Evolutionary conservation across 495 filamentous ascomycete species (phyloP).

Genomic region (Clavariopsis aquatica): DNA sequence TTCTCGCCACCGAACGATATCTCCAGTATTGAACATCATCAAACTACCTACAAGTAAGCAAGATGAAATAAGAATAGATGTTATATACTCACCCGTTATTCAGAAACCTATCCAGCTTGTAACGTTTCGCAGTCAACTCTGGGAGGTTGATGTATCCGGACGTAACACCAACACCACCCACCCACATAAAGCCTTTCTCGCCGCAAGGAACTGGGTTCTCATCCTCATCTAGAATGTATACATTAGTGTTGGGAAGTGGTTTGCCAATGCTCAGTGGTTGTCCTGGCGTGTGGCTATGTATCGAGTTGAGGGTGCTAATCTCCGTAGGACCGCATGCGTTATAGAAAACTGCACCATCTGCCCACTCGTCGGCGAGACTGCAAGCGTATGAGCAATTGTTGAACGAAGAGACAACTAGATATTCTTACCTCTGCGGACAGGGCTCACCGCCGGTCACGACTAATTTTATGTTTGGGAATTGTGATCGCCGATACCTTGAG

Average conservation of each 20-base stretch:
- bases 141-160: slow-evolving; percentile 29
- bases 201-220: slow-evolving; percentile 21
- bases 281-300: slow-evolving; percentile 22
- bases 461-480: slow-evolving; percentile 25
- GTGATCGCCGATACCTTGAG: slow-evolving; percentile 12
- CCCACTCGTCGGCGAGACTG: slow-evolving; percentile 28
- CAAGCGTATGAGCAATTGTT: too few species aligned
- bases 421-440: slow-evolving; percentile 18
- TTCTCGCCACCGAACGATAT: slow-evolving; percentile 20
- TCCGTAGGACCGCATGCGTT: slow-evolving; percentile 30
- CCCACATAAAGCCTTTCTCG: slow-evolving; percentile 26
- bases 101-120: slow-evolving; percentile 20
- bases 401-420: too few species aligned
- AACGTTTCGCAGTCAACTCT: slow-evolving; percentile 17
- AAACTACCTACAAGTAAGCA: slow-evolving; percentile 2
- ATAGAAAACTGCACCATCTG: slow-evolving; percentile 20
- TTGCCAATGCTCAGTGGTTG: slow-evolving; percentile 17
- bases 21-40: slow-evolving; percentile 32
- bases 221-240: slow-evolving; percentile 24
- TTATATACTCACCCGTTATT: slow-evolving; percentile 17
- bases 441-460: slow-evolving; percentile 27
- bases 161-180: slow-evolving; percentile 21
- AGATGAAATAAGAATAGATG: not conserved
- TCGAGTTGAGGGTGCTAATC: slow-evolving; percentile 24
- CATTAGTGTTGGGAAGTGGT: slow-evolving; percentile 27